phyloP scores from a whole-genome alignment of 108 stramenopile genomes.

The Nitzschia inconspicua region DNA sequence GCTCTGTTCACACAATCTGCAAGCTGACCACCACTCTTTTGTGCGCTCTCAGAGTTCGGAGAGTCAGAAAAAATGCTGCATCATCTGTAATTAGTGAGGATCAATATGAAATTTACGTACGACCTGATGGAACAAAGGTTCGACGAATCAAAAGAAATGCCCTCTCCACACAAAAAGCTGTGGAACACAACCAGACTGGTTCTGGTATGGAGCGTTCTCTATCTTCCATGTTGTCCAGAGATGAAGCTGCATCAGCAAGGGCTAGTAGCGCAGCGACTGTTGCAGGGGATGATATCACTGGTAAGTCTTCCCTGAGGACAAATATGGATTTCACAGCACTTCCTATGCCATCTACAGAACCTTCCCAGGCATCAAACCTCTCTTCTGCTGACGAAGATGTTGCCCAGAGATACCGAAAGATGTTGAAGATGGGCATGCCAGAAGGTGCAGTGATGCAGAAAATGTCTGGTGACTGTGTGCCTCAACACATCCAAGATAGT shows the following conservation, averaged over 20 bases:
- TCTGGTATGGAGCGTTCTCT: neutral
- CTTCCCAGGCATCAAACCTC: slow-evolving; percentile 1
- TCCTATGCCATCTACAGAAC: neutral
- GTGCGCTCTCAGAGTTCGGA: neutral
- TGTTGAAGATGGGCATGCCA: slow-evolving; percentile 42
- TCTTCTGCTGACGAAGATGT: slow-evolving; percentile 29
- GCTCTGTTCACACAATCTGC: neutral
- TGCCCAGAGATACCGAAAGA: slow-evolving; percentile 24
- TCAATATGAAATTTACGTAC: slow-evolving; percentile 35
- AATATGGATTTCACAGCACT: neutral
- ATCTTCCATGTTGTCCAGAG: neutral
- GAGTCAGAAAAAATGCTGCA: slow-evolving; percentile 11
- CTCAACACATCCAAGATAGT: slow-evolving; percentile 25
- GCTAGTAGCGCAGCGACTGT: slow-evolving; percentile 8
- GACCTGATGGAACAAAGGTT: slow-evolving; percentile 52
- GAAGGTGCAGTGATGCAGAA: slow-evolving; percentile 33
- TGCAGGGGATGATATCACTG: slow-evolving; percentile 3
- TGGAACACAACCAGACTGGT: slow-evolving; percentile 3
- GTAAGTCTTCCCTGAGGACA: neutral
- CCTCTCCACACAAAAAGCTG: neutral
- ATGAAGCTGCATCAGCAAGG: neutral
- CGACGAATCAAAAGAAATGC: slow-evolving; percentile 21
- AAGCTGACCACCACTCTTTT: neutral
- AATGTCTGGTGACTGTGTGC: slow-evolving; percentile 19
- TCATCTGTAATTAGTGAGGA: slow-evolving; percentile 10